Evolutionary conservation across 768 basidiomycete species (phyloP), one percentile per base, ranked within the genome.

Genomic region (Kwoniella heveanensis): DNA sequence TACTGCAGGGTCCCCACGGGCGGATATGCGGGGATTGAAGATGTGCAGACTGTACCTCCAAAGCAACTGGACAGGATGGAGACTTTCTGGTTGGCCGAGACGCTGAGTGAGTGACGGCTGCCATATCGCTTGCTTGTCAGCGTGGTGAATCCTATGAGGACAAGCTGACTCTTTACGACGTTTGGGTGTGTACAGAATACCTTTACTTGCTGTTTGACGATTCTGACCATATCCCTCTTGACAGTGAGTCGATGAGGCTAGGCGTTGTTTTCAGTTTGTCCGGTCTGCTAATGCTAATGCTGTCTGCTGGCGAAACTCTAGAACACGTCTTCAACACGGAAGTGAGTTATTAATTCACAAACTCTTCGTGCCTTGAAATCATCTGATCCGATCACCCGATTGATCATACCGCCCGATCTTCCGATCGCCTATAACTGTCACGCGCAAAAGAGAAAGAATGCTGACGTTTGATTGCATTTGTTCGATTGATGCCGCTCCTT

Each of bases 291-390:
- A n/a, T n/a, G n/a, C n/a, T n/a, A n/a, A n/a, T n/a, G n/a, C n/a
- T n/a, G n/a, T n/a, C n/a, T n/a, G n/a, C n/a, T n/a, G n/a, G n/a
- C n/a, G n/a, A n/a, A n/a, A n/a, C n/a, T n/a, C n/a, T 67, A 91
- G 90, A 87, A 76, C 88, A 88, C 71, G 91, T 96, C 8, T 90
- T 96, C 81, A 96, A 95, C 71, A 96, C 94, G 1, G 94, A 97
- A 84, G 89, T 89, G 67, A 49, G 57, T 47, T 32, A 10, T 37
- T 15, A 13, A 44, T 44, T 17, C 10, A 9, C 8, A 44, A 17
- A 44, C 19, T 17, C 10, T 7, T 44, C 15, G 10, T 44, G 39
- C 39, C 39, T 44, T 44, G 19, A 6, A 5, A 32, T 32, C 39
- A 17, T 17, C 17, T 44, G 39, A 44, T 44, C 39, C 39, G 39